These are phyloP conservation scores for Trypanosoma platydactyli DNA, from an alignment of 208 protist species.

Conservation along the genomic window DNA sequence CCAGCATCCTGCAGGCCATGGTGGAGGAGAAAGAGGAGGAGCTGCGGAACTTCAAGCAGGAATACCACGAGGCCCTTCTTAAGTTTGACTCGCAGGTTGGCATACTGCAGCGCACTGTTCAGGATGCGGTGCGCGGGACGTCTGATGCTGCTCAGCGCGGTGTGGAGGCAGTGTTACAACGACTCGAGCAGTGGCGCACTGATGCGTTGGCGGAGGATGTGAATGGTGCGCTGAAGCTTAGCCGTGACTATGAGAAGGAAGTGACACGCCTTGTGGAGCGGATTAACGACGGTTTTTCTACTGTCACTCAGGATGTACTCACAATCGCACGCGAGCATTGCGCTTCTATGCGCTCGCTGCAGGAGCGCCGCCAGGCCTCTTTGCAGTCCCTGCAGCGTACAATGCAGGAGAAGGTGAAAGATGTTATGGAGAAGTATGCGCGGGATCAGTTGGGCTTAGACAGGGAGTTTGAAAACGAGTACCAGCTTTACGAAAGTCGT, in stretches of 20 bases:
- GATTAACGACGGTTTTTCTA: conserved; percentile 22
- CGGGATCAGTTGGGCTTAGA: conserved; percentile 15
- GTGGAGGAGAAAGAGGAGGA: conserved; percentile 78
- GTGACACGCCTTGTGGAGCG: conserved; percentile 13
- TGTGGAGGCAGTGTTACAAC: conserved; percentile 33
- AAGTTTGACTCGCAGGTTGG: conserved; percentile 69
- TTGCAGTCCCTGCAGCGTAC: conserved; percentile 9
- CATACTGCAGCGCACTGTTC: conserved; percentile 60
- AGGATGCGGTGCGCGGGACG: conserved; percentile 45
- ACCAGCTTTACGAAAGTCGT: conserved; percentile 6
- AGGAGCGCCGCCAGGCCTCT: conserved; percentile 22
- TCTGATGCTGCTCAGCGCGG: conserved; percentile 34
- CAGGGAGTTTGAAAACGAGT: conserved; percentile 18
- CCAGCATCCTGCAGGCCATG: conserved; percentile 56
- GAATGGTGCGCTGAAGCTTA: neutral
- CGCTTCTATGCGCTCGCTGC: conserved; percentile 1
- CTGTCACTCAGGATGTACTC: conserved; percentile 13
- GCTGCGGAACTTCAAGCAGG: conserved; percentile 60
- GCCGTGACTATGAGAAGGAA: conserved; percentile 12
- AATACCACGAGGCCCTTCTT: conserved; percentile 75
- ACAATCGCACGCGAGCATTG: conserved; percentile 11
- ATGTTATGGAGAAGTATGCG: conserved; percentile 8
- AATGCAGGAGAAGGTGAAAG: conserved; percentile 13
- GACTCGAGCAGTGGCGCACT: conserved; percentile 54
- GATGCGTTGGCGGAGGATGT: conserved; percentile 35